Conservation (phyloP, 495 filamentous ascomycete species). For the Hyaloscypha variabilis region DNA sequence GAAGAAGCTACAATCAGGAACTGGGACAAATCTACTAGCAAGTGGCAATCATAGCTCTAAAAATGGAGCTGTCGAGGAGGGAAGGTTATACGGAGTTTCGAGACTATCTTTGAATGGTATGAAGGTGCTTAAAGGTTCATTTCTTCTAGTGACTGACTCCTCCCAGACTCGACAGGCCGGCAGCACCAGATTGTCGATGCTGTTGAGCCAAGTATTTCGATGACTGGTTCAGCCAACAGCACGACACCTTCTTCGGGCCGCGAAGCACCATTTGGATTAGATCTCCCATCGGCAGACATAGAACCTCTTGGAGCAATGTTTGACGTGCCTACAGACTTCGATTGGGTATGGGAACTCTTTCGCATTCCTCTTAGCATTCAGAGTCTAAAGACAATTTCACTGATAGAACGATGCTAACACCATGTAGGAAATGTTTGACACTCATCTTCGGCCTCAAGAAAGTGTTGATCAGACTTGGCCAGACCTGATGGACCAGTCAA, state of each 20-base stretch:
- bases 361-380: too few species aligned
- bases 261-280: slow-evolving; percentile 28
- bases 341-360: slow-evolving; percentile 40
- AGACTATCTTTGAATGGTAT: slow-evolving; percentile 28
- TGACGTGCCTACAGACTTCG: slow-evolving; percentile 33
- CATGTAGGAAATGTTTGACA: slow-evolving; percentile 38
- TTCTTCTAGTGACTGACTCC: not conserved
- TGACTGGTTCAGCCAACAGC: not conserved
- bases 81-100: slow-evolving; percentile 25
- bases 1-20: slow-evolving; percentile 31
- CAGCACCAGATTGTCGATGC: not conserved
- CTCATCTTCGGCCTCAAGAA: slow-evolving; percentile 29
- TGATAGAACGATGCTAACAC: slow-evolving; percentile 30
- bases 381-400: not conserved
- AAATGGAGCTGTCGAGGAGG: slow-evolving; percentile 9
- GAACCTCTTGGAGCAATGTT: slow-evolving; percentile 35
- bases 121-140: not conserved
- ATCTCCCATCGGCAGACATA: slow-evolving; percentile 29
- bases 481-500: not conserved
- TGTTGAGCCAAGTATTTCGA: not conserved
- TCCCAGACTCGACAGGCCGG: not conserved
- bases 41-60: not conserved
- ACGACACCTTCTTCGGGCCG: slow-evolving; percentile 12
- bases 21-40: not conserved
- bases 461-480: not conserved